Evolutionary conservation across 2,329 filamentous ascomycete species (phyloP).

Genomic region (Pyricularia sp.): DNA sequence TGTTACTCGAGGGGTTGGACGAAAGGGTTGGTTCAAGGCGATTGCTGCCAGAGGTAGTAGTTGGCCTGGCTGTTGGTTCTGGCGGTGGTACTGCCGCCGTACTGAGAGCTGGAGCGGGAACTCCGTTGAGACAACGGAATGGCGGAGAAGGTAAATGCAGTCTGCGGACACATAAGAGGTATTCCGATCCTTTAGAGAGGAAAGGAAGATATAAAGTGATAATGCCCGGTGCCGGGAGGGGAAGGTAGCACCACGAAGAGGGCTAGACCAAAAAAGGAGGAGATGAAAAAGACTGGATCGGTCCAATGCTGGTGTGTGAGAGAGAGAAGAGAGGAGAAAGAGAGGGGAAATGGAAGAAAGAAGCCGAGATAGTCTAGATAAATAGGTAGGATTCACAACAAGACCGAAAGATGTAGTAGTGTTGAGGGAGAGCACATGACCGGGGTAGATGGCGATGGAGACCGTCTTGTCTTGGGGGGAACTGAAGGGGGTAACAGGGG

Average conservation of each 20-base stretch:
- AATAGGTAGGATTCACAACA: not conserved
- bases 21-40: not conserved
- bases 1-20: not conserved
- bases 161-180: not conserved
- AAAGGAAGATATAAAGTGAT: not conserved
- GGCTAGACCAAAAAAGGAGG: not conserved
- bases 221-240: not conserved
- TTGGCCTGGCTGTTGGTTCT: not conserved
- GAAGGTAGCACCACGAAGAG: not conserved
- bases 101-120: conserved; percentile 1
- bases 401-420: not conserved
- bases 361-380: not conserved
- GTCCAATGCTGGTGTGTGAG: not conserved
- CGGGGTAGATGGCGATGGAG: not conserved
- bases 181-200: not conserved
- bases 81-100: not conserved
- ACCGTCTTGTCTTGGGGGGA: not conserved
- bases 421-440: not conserved
- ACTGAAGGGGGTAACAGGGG: not conserved
- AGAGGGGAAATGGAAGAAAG: not conserved
- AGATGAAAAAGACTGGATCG: not conserved
- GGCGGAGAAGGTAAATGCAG: not conserved
- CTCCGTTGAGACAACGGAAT: conserved; percentile 3
- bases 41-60: not conserved
- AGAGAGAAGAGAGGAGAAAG: not conserved